These are phyloP conservation scores for Gleditsia sinensis DNA, from an alignment of 306 rosid genomes.

Conservation along the genomic window DNA sequence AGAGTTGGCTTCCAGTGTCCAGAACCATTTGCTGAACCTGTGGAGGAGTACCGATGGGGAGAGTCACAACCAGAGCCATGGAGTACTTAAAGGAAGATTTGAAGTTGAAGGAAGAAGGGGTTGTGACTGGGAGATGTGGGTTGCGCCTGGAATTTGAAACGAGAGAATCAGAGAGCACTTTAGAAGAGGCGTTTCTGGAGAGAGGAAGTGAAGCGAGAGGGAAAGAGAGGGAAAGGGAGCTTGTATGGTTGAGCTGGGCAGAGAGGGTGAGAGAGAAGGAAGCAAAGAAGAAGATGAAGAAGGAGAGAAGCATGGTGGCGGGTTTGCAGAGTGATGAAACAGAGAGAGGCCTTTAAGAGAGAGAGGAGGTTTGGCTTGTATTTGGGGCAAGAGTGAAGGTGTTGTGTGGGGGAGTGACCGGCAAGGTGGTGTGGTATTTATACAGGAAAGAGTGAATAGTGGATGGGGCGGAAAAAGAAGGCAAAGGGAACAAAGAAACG, in stretches of 20 bases:
- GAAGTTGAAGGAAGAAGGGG: conserved; percentile 39
- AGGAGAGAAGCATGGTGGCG: conserved; percentile 28
- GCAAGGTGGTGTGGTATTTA: conserved; percentile 30
- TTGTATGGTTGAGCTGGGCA: background rate
- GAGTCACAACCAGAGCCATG: conserved; percentile 68
- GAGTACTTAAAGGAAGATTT: conserved; percentile 69
- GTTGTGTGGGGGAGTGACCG: background rate
- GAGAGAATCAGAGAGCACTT: conserved; percentile 27
- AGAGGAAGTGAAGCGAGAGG: conserved; percentile 46
- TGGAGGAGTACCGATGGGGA: conserved; percentile 93
- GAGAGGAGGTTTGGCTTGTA: background rate
- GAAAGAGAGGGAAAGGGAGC: conserved; percentile 48
- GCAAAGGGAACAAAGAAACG: conserved; percentile 21
- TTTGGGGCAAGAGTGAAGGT: background rate
- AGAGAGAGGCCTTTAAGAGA: conserved; percentile 42
- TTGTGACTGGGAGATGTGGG: background rate
- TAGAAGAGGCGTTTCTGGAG: conserved; percentile 14
- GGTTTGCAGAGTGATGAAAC: conserved; percentile 23
- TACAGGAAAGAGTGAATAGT: conserved; percentile 7
- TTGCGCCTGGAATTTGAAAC: conserved; percentile 16
- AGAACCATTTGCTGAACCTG: conserved; percentile 79
- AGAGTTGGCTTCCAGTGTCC: conserved; percentile 97
- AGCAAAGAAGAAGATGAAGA: conserved; percentile 12
- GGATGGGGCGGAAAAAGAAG: background rate
- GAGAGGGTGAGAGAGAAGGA: conserved; percentile 21